Evolutionary conservation across 1,284 basidiomycete genomes (phyloP).

Genomic region (Sporisorium graminicola): DNA sequence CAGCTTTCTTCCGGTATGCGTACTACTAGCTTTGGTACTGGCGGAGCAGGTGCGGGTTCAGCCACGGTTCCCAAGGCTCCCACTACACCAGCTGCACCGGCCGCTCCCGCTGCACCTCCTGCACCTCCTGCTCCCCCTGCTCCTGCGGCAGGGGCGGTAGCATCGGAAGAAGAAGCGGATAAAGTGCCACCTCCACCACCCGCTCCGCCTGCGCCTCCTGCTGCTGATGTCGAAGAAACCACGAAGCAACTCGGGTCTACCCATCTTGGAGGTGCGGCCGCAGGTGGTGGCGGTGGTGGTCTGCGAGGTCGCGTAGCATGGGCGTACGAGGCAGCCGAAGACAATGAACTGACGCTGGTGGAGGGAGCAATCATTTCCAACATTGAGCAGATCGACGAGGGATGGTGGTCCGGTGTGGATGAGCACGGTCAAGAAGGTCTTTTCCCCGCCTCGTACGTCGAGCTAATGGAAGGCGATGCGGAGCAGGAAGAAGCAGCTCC

Average conservation of each 20-base stretch:
- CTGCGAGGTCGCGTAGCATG: constrained; percentile 61
- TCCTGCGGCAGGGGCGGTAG: neutral
- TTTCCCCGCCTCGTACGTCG: constrained; percentile 67
- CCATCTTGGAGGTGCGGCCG: constrained; percentile 11
- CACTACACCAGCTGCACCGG: constrained; percentile 34
- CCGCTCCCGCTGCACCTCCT: constrained; percentile 40
- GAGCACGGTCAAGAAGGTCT: constrained; percentile 62
- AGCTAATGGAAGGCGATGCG: constrained; percentile 50
- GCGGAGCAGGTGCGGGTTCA: constrained; percentile 13
- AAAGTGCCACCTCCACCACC: constrained; percentile 20
- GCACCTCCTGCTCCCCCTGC: constrained; percentile 45
- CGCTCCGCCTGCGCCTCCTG: constrained; percentile 38
- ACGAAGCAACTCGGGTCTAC: constrained; percentile 45
- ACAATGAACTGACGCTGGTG: constrained; percentile 63
- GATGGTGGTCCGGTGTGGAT: constrained; percentile 67
- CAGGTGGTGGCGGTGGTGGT: constrained; percentile 29
- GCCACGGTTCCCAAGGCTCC: constrained; percentile 23
- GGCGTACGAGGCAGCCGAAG: constrained; percentile 66
- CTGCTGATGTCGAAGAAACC: constrained; percentile 21
- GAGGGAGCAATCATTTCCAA: constrained; percentile 60
- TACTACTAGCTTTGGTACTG: constrained; percentile 38
- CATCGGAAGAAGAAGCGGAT: constrained; percentile 10
- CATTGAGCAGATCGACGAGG: constrained; percentile 67
- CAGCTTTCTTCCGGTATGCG: constrained; percentile 36
- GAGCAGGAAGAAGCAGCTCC: constrained; percentile 26